Base-by-base conservation (phyloP, 257 asterid genomes). In the Solanum boliviense region DNA sequence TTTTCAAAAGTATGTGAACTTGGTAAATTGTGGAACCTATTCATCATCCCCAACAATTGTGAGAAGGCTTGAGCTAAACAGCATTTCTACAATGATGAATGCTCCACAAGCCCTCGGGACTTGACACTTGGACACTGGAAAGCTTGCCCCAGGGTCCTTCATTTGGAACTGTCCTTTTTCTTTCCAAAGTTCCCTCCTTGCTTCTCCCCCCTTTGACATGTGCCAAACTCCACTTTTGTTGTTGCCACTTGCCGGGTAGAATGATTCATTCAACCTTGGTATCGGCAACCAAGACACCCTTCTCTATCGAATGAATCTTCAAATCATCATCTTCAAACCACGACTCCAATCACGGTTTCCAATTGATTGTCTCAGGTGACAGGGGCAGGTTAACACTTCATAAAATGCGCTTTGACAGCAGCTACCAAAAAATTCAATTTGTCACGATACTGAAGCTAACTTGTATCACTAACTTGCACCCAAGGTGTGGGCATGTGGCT, bases 41-140 rank as follows among this genome's bases (percentile, higher is more conserved):
- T 95, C 98, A 84, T 96, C 99, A 86, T 98, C 99, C 76, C 99
- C 99, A 88, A 95, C 98, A 86, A 94, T 91, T 82, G 98, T 97
- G n/a, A 96, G 95, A 87, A 96, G 94, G 89, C 93, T 93, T 85
- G 99, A 89, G 91, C 92, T 92, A 92, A 94, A 95, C 67, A 94
- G 92, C 98, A 95, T 95, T 91, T 94, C 98, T 86, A 92, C 96
- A 74, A 95, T 91, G 70, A 85, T 89, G 87, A 95, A 96, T 81
- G 96, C 98, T 87, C 99, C 98, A 62, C 31, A 58, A n/a, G 32
- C 71, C 7, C 31, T 62, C 16, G 7, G 32, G 71, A 62, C 71
- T 62, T n/a, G 71, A 62, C 71, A 58, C 27, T 58, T 58, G 68
- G 68, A 21, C 27, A n/a, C 71, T 10, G 3, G 16, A 11, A 62